A percentile compares a stretch with the other conserved stretches of the same genome.
Evolutionary conservation across 2,329 filamentous ascomycete species (phyloP).

Genomic region (Aspergillus flavus): DNA sequence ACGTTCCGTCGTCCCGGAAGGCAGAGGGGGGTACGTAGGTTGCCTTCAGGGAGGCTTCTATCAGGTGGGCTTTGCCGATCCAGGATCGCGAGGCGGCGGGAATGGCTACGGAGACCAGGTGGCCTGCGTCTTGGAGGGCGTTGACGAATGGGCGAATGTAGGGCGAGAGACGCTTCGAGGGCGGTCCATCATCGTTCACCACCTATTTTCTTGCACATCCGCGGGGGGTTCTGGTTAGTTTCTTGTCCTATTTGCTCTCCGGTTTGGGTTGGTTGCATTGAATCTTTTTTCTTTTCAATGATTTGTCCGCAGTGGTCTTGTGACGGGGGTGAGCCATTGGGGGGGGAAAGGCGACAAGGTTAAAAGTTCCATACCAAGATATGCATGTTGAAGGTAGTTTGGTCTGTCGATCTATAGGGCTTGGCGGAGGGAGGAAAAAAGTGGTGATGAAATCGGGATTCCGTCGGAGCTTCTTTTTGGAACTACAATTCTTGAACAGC

Average conservation of each 20-base stretch:
- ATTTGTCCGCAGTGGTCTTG: not conserved
- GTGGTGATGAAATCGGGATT: not conserved
- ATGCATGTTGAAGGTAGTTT: slow-evolving; percentile 39
- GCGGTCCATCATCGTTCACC: slow-evolving; percentile 75
- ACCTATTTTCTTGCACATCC: slow-evolving; percentile 27
- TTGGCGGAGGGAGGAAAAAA: not conserved
- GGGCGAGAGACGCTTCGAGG: slow-evolving; percentile 70
- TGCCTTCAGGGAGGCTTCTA: slow-evolving; percentile 79
- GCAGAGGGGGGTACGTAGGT: slow-evolving; percentile 70
- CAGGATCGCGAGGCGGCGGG: slow-evolving; percentile 87
- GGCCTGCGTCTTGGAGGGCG: slow-evolving; percentile 70
- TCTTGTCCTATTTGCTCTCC: not conserved
- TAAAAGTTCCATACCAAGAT: slow-evolving; percentile 45
- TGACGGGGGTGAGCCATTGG: not conserved
- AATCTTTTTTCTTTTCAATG: not conserved
- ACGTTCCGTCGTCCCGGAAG: slow-evolving; percentile 56
- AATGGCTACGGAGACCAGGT: slow-evolving; percentile 82
- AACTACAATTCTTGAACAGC: not conserved
- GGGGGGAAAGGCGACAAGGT: slow-evolving; percentile 11
- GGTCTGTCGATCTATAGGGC: not conserved
- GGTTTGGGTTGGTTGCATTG: not conserved
- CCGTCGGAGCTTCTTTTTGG: not conserved
- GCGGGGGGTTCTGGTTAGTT: slow-evolving; percentile 1
- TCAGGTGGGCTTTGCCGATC: slow-evolving; percentile 96
- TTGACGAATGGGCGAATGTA: slow-evolving; percentile 73